These are phyloP conservation scores for Eudorina sp. DNA, from an alignment of 139 green algal species.

Conservation along the genomic window DNA sequence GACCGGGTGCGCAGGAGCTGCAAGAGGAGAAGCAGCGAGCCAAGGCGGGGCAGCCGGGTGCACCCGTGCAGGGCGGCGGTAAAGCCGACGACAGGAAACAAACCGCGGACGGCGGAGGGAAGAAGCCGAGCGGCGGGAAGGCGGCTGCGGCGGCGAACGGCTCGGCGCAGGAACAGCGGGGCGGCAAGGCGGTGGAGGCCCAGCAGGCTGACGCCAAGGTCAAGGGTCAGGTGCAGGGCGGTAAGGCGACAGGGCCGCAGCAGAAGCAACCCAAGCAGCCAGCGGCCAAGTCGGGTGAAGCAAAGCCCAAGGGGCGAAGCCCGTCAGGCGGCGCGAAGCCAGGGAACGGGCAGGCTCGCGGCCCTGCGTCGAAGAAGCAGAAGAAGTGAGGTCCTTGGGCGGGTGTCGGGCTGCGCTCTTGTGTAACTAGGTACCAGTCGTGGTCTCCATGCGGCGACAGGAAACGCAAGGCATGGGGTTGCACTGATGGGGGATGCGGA, in stretches of 20 bases:
- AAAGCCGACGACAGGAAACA: constrained; percentile 5
- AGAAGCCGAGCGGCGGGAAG: constrained; percentile 43
- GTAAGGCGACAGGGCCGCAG: neutral
- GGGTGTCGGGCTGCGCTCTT: too few relatives aligned
- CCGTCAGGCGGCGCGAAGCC: neutral
- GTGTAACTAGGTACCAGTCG: too few relatives aligned
- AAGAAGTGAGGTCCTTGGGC: too few relatives aligned
- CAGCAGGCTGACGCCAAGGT: too few relatives aligned
- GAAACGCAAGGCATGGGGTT: too few relatives aligned
- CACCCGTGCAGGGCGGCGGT: neutral
- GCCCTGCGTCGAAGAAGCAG: constrained; percentile 40
- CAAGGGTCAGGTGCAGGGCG: too few relatives aligned
- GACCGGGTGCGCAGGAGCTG: neutral
- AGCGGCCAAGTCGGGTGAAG: neutral
- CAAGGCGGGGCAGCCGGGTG: constrained; percentile 29
- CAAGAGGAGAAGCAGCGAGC: constrained; percentile 1
- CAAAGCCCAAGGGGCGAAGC: constrained; percentile 27
- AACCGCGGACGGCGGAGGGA: neutral
- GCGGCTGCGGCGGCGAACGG: neutral
- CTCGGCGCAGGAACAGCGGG: constrained; percentile 27
- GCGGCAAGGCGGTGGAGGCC: constrained; percentile 13
- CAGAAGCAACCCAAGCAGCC: constrained; percentile 35
- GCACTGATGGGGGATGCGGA: too few relatives aligned
- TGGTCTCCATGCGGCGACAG: too few relatives aligned
- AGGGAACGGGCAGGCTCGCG: constrained; percentile 20